Evolutionary conservation across 164 flowering plant genomes (phyloP).

Genomic region (Hamamelis virginiana): DNA sequence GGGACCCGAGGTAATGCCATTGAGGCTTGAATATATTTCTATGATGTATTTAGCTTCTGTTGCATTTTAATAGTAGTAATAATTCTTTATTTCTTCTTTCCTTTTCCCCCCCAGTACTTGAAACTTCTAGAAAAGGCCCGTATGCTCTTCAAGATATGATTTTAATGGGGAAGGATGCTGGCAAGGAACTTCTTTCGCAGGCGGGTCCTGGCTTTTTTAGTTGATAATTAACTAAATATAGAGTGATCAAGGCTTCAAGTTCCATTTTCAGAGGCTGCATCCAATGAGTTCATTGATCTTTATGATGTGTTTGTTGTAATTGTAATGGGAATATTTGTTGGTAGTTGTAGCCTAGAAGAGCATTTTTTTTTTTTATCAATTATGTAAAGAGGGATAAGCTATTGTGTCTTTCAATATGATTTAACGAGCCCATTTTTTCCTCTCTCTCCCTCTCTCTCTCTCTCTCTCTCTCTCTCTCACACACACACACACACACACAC

Average conservation of each 20-base stretch:
- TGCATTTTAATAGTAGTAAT: neutral
- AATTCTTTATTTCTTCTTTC: neutral
- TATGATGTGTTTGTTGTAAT: neutral
- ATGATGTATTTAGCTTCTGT: neutral
- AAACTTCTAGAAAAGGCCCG: conserved; percentile 79
- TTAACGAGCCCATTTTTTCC: no score
- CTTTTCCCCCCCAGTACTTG: conserved; percentile 64
- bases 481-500: neutral
- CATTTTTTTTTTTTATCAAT: neutral
- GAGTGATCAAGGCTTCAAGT: neutral
- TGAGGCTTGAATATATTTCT: neutral
- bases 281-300: neutral
- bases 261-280: conserved; percentile 12
- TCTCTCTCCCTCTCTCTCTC: neutral
- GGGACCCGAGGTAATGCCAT: conserved; percentile 68
- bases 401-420: no score
- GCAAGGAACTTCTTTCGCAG: conserved; percentile 74
- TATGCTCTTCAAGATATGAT: conserved; percentile 80
- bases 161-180: conserved; percentile 89
- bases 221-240: conserved; percentile 16
- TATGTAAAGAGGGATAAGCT: neutral
- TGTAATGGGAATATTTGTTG: neutral
- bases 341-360: neutral
- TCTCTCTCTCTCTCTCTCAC: neutral
- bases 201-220: conserved; percentile 87